These are phyloP conservation scores for Picochlorum costavermella DNA, from an alignment of 139 green algal species.

Conservation along the genomic window DNA sequence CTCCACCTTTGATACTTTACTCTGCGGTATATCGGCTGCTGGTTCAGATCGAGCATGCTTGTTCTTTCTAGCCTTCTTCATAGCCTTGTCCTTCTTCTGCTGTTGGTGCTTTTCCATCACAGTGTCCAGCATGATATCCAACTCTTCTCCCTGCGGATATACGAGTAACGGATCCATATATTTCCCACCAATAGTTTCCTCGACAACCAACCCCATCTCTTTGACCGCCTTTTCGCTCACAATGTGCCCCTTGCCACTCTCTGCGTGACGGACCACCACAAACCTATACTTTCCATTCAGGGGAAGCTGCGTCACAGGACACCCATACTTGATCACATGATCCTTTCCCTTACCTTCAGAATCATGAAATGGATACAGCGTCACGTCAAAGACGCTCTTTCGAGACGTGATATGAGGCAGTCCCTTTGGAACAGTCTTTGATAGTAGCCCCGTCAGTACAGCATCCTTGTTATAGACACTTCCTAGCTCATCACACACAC, in stretches of 20 bases:
- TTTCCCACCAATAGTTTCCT: constrained; percentile 38
- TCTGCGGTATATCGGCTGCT: constrained; percentile 8
- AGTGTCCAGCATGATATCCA: constrained; percentile 29
- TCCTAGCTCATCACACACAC: constrained; percentile 71
- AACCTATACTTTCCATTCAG: constrained; percentile 62
- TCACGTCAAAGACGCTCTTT: constrained; percentile 53
- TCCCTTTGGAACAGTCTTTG: constrained; percentile 52
- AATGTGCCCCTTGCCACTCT: constrained; percentile 38
- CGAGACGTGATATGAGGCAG: constrained; percentile 64
- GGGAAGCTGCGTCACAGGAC: constrained; percentile 55
- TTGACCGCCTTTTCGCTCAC: constrained; percentile 75
- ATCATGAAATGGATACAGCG: constrained; percentile 28
- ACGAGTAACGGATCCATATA: constrained; percentile 41
- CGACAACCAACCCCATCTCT: constrained; percentile 43
- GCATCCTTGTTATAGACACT: constrained; percentile 62
- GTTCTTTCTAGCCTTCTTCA: constrained; percentile 15
- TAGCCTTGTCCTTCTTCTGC: constrained; percentile 16
- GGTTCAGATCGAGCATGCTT: neutral
- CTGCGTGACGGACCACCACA: constrained; percentile 28
- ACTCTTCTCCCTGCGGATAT: constrained; percentile 42
- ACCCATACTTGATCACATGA: constrained; percentile 44
- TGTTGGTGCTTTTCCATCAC: constrained; percentile 29
- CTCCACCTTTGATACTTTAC: constrained; percentile 10
- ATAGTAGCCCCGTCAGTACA: constrained; percentile 33
- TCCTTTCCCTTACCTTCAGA: constrained; percentile 1